These are phyloP conservation scores for Spizellomyces punctatus DNA, from an alignment of 192 early-diverging fungal species.

Conservation along the genomic window DNA sequence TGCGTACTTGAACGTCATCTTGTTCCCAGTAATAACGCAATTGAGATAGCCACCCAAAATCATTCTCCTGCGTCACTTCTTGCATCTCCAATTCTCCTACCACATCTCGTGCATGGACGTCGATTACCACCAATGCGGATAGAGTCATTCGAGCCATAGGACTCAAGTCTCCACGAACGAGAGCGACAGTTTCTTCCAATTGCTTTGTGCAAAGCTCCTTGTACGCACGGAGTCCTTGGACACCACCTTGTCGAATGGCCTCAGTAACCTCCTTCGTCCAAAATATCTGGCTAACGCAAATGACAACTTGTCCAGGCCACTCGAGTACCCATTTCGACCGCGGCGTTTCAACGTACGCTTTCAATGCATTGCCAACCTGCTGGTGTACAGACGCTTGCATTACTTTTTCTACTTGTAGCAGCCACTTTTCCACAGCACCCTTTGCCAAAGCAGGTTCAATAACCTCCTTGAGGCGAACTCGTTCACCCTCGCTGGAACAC, in stretches of 20 bases:
- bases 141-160: conserved; percentile 60
- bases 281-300: conserved; percentile 63
- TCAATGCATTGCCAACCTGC: conserved; percentile 53
- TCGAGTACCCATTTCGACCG: conserved; percentile 61
- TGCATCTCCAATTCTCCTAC: conserved; percentile 53
- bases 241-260: conserved; percentile 47
- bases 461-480: conserved; percentile 61
- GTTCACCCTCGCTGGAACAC: conserved; percentile 64
- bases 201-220: conserved; percentile 54
- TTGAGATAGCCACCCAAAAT: conserved; percentile 66
- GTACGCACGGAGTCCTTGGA: conserved; percentile 42
- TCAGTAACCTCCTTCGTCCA: conserved; percentile 65
- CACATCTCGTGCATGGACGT: conserved; percentile 63
- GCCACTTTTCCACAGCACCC: conserved; percentile 64
- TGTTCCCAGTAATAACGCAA: conserved; percentile 66
- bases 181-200: conserved; percentile 54
- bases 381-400: conserved; percentile 63
- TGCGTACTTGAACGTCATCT: conserved; percentile 59
- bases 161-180: conserved; percentile 62
- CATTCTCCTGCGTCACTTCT: conserved; percentile 46
- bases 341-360: conserved; percentile 55
- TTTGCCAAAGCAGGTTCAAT: conserved; percentile 63
- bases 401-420: conserved; percentile 62
- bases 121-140: conserved; percentile 63
- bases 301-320: conserved; percentile 62